phyloP scores from a whole-genome alignment of 768 basidiomycete species.

The Leccinellum luteum region DNA sequence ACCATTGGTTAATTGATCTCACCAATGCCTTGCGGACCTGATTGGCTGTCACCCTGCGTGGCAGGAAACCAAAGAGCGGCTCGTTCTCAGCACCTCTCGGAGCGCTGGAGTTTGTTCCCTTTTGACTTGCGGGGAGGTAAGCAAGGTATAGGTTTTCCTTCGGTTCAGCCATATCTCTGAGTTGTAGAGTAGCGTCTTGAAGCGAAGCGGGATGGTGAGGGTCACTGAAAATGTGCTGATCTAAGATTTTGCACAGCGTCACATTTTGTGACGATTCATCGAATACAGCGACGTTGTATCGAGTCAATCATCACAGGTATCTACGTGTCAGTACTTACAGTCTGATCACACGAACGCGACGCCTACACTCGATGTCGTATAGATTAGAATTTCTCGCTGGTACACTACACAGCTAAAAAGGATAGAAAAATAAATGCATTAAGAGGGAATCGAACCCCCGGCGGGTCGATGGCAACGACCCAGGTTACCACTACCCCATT shows the following conservation, averaged over 20 bases:
- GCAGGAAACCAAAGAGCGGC: conserved; percentile 72
- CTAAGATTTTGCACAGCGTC: not conserved
- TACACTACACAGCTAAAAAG: too few species aligned
- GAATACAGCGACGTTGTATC: too few species aligned
- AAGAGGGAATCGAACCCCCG: conserved; percentile 74
- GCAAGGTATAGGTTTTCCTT: conserved; percentile 57
- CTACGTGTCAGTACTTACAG: too few species aligned
- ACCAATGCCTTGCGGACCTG: conserved; percentile 75
- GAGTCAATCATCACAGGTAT: too few species aligned
- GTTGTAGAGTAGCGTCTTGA: not conserved
- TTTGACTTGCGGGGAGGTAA: conserved; percentile 36
- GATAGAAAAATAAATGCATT: conserved; percentile 11
- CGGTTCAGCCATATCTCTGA: conserved; percentile 11
- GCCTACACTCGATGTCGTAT: too few species aligned
- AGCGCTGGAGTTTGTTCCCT: conserved; percentile 13
- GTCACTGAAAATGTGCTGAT: conserved; percentile 16
- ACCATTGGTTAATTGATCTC: conserved; percentile 21
- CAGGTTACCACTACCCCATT: conserved; percentile 68
- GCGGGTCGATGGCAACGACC: conserved; percentile 78
- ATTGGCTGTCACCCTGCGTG: conserved; percentile 60
- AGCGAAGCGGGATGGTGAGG: not conserved
- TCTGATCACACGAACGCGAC: too few species aligned
- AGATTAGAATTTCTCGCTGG: too few species aligned
- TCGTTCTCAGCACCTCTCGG: conserved; percentile 37
- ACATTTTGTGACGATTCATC: not conserved